phyloP scores from a whole-genome alignment of 164 flowering plant genomes.

The Magnolia kwangsiensis region DNA sequence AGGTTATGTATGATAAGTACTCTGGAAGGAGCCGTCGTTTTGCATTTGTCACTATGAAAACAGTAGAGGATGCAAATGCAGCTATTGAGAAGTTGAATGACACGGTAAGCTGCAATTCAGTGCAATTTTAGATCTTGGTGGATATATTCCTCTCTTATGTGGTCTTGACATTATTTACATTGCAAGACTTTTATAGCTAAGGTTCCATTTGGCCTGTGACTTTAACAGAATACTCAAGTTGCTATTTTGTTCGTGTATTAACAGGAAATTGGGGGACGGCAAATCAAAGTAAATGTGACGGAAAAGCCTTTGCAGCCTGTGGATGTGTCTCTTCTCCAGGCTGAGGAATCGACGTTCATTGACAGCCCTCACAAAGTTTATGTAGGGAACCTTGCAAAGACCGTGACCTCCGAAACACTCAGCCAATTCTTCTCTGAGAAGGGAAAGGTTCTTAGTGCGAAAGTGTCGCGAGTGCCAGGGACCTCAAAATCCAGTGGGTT shows the following conservation, averaged over 20 bases:
- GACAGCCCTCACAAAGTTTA: constrained; percentile 93
- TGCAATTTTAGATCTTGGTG: not conserved
- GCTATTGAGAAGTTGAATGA: constrained; percentile 82
- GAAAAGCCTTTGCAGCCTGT: constrained; percentile 60
- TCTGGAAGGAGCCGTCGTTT: constrained; percentile 85
- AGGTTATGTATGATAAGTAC: constrained; percentile 97
- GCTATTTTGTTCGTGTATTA: constrained; percentile 2
- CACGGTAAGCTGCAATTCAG: constrained; percentile 42
- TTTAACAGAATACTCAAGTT: not conserved
- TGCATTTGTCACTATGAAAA: constrained; percentile 87
- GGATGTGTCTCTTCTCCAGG: constrained; percentile 48
- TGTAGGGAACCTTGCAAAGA: constrained; percentile 93
- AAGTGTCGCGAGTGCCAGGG: constrained; percentile 74
- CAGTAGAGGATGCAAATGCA: constrained; percentile 85
- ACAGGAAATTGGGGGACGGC: constrained; percentile 88
- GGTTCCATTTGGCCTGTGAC: not conserved
- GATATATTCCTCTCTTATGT: not conserved
- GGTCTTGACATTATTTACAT: not conserved
- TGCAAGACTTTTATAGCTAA: not conserved
- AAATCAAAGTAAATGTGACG: constrained; percentile 82
- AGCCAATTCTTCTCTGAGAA: constrained; percentile 69
- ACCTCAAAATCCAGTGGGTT: constrained; percentile 84
- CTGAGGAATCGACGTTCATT: constrained; percentile 71
- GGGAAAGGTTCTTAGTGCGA: constrained; percentile 84
- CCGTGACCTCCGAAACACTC: constrained; percentile 70